These are phyloP conservation scores for Agapanthus africanus DNA, from an alignment of 106 monocot genomes.

Conservation along the genomic window DNA sequence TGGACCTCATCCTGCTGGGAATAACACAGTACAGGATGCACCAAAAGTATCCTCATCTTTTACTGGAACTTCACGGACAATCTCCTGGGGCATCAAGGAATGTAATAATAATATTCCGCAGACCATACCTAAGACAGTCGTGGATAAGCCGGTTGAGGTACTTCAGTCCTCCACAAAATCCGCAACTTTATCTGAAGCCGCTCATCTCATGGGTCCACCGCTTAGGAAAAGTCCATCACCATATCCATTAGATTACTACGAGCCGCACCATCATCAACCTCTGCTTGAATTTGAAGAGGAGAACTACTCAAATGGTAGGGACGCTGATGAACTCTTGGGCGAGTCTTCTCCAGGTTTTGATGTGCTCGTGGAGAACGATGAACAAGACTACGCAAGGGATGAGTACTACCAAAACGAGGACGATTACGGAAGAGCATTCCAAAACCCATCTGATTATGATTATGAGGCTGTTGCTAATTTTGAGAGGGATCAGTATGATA, in stretches of 20 bases:
- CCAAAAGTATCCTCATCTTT: slow-evolving; percentile 19
- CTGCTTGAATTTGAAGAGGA: slow-evolving; percentile 24
- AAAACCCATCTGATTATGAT: slow-evolving; percentile 16
- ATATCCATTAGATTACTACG: slow-evolving; percentile 11
- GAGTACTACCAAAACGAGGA: slow-evolving; percentile 28
- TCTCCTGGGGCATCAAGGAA: slow-evolving; percentile 22
- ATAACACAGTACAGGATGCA: neutral
- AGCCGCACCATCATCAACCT: slow-evolving; percentile 10
- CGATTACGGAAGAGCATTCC: slow-evolving; percentile 13
- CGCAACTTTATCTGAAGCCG: slow-evolving; percentile 10
- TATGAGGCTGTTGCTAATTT: slow-evolving; percentile 16
- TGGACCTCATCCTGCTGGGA: slow-evolving; percentile 17
- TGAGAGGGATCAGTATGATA: slow-evolving; percentile 31
- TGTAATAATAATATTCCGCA: slow-evolving; percentile 18
- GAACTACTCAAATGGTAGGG: slow-evolving; percentile 30
- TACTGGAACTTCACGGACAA: slow-evolving; percentile 5
- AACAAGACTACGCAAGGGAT: slow-evolving; percentile 15
- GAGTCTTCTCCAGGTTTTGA: slow-evolving; percentile 76
- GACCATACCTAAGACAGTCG: neutral
- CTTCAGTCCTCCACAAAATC: too few species aligned
- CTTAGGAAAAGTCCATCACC: neutral
- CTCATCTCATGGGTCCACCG: slow-evolving; percentile 2
- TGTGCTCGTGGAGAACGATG: slow-evolving; percentile 20
- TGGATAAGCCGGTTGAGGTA: slow-evolving; percentile 5
- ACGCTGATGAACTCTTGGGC: slow-evolving; percentile 42